A percentile compares a stretch with the other conserved stretches of the same genome.
Evolutionary conservation across 768 basidiomycete genomes (phyloP).

Genomic region (Russula olivacea): DNA sequence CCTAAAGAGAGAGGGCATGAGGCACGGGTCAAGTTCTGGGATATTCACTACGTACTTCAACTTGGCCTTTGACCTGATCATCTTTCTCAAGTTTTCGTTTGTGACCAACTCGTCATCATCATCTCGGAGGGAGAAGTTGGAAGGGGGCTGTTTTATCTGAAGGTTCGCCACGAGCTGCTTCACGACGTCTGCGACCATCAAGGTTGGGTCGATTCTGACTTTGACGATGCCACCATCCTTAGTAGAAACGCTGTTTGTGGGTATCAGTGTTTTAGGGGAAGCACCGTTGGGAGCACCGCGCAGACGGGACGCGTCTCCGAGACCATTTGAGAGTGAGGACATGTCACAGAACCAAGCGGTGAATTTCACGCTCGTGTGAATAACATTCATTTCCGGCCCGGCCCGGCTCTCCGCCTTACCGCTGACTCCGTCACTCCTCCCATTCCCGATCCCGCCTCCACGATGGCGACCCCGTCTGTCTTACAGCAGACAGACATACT

Average conservation of each 20-base stretch:
- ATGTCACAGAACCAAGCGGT: constrained; percentile 10
- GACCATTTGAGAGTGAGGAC: constrained; percentile 13
- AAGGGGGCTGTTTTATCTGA: constrained; percentile 67
- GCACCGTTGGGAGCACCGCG: constrained; percentile 18
- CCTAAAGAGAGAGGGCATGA: constrained; percentile 34
- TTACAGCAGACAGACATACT: constrained; percentile 57
- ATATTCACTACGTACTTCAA: constrained; percentile 52
- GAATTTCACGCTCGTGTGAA: background rate
- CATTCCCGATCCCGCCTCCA: constrained; percentile 11
- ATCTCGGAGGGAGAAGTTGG: constrained; percentile 73
- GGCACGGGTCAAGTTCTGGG: background rate
- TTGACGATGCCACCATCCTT: constrained; percentile 75
- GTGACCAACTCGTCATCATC: constrained; percentile 80
- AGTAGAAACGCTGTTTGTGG: constrained; percentile 80
- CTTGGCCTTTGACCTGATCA: constrained; percentile 71
- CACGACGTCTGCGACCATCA: constrained; percentile 80
- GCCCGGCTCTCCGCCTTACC: background rate
- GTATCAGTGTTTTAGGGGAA: constrained; percentile 48
- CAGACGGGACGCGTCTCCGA: constrained; percentile 9
- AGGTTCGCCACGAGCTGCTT: constrained; percentile 77
- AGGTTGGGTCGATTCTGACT: constrained; percentile 77
- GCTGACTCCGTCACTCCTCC: background rate
- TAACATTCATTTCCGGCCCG: constrained; percentile 1
- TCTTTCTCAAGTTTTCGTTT: constrained; percentile 77
- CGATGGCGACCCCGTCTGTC: constrained; percentile 58